A percentile compares a stretch with the other conserved stretches of the same genome.
These are phyloP conservation scores for Rubroboletus pulcherrimus DNA, from an alignment of 768 basidiomycete genomes.

Conservation along the genomic window DNA sequence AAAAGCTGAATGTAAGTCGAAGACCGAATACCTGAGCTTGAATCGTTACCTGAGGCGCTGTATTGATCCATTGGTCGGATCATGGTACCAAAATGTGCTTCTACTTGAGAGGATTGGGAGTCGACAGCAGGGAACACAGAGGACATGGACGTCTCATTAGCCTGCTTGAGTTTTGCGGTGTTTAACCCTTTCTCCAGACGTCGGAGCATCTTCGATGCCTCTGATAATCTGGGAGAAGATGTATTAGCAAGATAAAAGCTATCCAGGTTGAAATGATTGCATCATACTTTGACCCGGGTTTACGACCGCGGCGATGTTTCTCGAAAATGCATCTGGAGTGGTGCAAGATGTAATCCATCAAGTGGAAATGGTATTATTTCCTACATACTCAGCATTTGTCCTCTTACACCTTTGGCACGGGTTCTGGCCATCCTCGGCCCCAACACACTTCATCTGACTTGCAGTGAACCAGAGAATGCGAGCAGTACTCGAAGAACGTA, in stretches of 20 bases:
- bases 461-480: slow-evolving; percentile 15
- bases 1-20: slow-evolving; percentile 1
- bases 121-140: slow-evolving; percentile 34
- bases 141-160: slow-evolving; percentile 31
- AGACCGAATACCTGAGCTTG: not conserved
- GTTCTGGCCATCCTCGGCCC: slow-evolving; percentile 78
- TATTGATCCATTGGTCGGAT: slow-evolving; percentile 31
- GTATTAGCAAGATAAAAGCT: slow-evolving; percentile 2
- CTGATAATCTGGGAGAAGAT: slow-evolving; percentile 58
- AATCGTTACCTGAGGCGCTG: slow-evolving; percentile 26
- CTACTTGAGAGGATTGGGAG: slow-evolving; percentile 23
- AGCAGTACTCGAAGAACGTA: slow-evolving; percentile 26
- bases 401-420: slow-evolving; percentile 83
- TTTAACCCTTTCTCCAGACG: slow-evolving; percentile 81
- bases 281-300: slow-evolving; percentile 83
- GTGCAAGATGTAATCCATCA: slow-evolving; percentile 14
- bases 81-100: slow-evolving; percentile 28
- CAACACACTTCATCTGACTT: slow-evolving; percentile 84
- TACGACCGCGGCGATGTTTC: slow-evolving; percentile 84
- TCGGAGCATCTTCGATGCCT: slow-evolving; percentile 86
- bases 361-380: slow-evolving; percentile 1
- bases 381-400: slow-evolving; percentile 66
- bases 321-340: slow-evolving; percentile 71
- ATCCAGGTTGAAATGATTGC: slow-evolving; percentile 5
- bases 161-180: slow-evolving; percentile 69